Evolutionary conservation across 2,329 filamentous ascomycete genomes (phyloP), one percentile per base, ranked within the genome.

Genomic region (Zasmidium angulare): DNA sequence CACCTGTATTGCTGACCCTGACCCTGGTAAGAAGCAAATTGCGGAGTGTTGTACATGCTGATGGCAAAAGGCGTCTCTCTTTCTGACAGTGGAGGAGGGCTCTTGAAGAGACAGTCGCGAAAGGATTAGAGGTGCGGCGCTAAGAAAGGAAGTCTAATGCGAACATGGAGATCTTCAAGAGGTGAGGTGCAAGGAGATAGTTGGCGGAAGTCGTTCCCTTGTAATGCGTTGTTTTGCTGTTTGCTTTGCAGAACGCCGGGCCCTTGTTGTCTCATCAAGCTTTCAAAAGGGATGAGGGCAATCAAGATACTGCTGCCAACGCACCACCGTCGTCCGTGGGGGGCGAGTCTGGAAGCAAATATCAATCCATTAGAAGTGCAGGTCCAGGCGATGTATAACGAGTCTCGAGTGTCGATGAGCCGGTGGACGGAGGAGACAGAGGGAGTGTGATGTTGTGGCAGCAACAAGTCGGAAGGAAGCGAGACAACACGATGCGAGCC

Each of bases 101-200:
- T 46, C 50, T 48, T 40, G 43, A 1, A 31, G 1, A 11, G 40
- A 48, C 53, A 50, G 50, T 58, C 19, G 43, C 50, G 29, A 51
- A 29, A 56, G 56, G 11, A 51, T 26, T 51, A 54, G 49, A 56
- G 56, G 31, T 19, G 55, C 24, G n/a, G 31, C 49, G 29, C 29
- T 59, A 50, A 24, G 47, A 29, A 12, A 49, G 48, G 23, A 48
- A 29, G 23, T 59, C 56, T 52, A 43, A 47, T 43, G 36, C 56
- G 24, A 46, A 56, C 24, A 47, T 17, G 46, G 58, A 58, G 53
- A 57, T 29, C 26, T 29, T 29, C 24, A 43, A 20, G 52, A 50
- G 53, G 53, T 22, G 36, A 19, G 36, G 36, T 57, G 56, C 40
- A 61, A 63, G 46, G 61, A 63, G 61, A 63, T 56, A 65, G 46